These are phyloP conservation scores for Trichoderma polysporum DNA, from an alignment of 2,329 filamentous ascomycete genomes.

Conservation along the genomic window DNA sequence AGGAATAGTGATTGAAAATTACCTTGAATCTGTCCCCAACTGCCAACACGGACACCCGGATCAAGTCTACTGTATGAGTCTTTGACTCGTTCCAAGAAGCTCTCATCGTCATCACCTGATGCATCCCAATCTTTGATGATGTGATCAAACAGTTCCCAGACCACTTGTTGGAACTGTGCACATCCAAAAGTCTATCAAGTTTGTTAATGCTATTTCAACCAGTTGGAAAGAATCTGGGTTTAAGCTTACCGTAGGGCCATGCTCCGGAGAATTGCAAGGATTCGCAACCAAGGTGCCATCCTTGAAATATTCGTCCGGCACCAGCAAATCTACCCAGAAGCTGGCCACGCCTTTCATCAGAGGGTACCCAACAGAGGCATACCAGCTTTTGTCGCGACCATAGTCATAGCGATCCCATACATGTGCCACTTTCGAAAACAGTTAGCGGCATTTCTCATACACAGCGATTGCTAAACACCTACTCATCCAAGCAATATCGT, in stretches of 20 bases:
- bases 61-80: conserved; percentile 2
- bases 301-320: conserved; percentile 48
- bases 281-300: conserved; percentile 56
- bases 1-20: conserved; percentile 26
- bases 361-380: conserved; percentile 49
- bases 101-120: conserved; percentile 29
- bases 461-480: background rate
- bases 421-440: conserved; percentile 43
- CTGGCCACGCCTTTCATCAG: conserved; percentile 52
- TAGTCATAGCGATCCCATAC: conserved; percentile 59
- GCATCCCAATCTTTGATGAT: conserved; percentile 32
- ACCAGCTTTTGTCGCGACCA: conserved; percentile 47
- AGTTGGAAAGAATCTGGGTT: background rate
- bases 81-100: conserved; percentile 37
- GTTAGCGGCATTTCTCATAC: background rate
- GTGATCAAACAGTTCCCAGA: conserved; percentile 44
- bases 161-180: conserved; percentile 53
- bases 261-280: conserved; percentile 58
- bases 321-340: conserved; percentile 57
- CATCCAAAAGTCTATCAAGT: conserved; percentile 47
- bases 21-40: conserved; percentile 26
- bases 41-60: conserved; percentile 16
- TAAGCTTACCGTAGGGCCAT: conserved; percentile 42
- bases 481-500: conserved; percentile 39
- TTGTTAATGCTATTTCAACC: background rate